Base-by-base conservation (phyloP, 129 eudicot genomes). In the Ambrosia artemisiifolia region DNA sequence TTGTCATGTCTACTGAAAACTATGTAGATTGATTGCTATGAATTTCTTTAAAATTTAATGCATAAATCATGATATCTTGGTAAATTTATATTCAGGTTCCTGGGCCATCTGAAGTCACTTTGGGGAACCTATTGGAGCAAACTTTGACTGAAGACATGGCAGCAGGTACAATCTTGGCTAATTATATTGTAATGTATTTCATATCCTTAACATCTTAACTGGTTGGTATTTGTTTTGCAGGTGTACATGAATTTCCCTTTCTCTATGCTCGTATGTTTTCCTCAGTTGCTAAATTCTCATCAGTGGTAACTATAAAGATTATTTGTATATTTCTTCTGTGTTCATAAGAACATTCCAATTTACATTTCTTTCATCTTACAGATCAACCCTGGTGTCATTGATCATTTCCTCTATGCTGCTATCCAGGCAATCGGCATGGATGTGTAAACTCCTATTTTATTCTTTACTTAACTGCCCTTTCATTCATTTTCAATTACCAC, bases 261-360 rank as follows among this genome's bases (percentile, higher is more conserved):
- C 96, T 94, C 11, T 86, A 80, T 81, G 98, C 96, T 64, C 98
- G 98, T 18, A 81, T 94, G 78, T 90, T 94, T 71, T 90, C 97
- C 44, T 73, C 97, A 51, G 82, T 87, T 79, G 82, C 98, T 55
- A 90, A 86, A 74, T 87, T 94, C 79, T 87, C 96, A 43, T 82
- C 95, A 53, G 80, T 88, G 98, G 97, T 94, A 87, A 86, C 14
- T 71, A 76, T 63, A 53, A 42, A 38, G 48, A 44, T 36, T 20
- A 53, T 72, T 49, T 40, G 53, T 34, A 13, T 32, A 63, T 53
- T 50, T 32, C 49, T 47, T 59, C 53, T 28, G 64, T 60, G 19
- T 73, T 46, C 44, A 28, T 42, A 34, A 35, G 35, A 14, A 49
- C 63, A 65, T 73, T 74, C 73, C 69, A 65, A 78, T 74, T 19